These are phyloP conservation scores for Elongisporangium senticosum DNA, from an alignment of 352 stramenopile species.

Conservation along the genomic window DNA sequence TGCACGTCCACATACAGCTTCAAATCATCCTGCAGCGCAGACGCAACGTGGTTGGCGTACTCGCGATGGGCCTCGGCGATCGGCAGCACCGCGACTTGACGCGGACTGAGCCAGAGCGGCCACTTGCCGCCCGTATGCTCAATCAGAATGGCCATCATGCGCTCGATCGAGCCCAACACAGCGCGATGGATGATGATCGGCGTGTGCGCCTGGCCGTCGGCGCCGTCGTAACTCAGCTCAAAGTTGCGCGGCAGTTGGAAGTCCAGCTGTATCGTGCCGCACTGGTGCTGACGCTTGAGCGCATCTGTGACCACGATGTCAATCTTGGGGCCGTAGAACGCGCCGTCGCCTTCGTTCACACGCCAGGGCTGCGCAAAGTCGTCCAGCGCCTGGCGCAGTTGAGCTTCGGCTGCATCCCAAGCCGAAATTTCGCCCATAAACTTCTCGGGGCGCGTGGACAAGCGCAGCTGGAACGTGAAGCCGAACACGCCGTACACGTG, in stretches of 20 bases:
- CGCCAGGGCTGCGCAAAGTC: slow-evolving; percentile 69
- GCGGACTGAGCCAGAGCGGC: slow-evolving; percentile 93
- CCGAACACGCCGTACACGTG: slow-evolving; percentile 93
- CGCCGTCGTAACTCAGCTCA: slow-evolving; percentile 89
- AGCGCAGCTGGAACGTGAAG: slow-evolving; percentile 90
- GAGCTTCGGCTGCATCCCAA: slow-evolving; percentile 90
- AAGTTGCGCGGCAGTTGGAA: slow-evolving; percentile 98
- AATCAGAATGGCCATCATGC: slow-evolving; percentile 98
- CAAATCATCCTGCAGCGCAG: slow-evolving; percentile 31
- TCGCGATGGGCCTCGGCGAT: slow-evolving; percentile 56
- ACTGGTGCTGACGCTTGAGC: slow-evolving; percentile 95
- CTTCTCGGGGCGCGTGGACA: slow-evolving; percentile 95
- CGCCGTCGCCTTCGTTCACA: slow-evolving; percentile 93
- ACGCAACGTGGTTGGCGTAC: slow-evolving; percentile 56
- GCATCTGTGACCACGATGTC: slow-evolving; percentile 97
- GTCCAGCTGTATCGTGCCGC: slow-evolving; percentile 97
- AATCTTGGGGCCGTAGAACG: slow-evolving; percentile 98
- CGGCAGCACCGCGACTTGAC: slow-evolving; percentile 70
- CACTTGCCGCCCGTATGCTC: slow-evolving; percentile 96
- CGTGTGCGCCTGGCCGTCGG: slow-evolving; percentile 84
- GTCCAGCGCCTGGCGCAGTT: slow-evolving; percentile 57
- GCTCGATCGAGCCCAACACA: slow-evolving; percentile 96
- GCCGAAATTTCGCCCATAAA: slow-evolving; percentile 91
- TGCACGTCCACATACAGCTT: slow-evolving; percentile 68
- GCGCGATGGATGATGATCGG: slow-evolving; percentile 98